These are phyloP conservation scores for Euryodendron excelsum DNA, from an alignment of 148 eudicot genomes.

Conservation along the genomic window DNA sequence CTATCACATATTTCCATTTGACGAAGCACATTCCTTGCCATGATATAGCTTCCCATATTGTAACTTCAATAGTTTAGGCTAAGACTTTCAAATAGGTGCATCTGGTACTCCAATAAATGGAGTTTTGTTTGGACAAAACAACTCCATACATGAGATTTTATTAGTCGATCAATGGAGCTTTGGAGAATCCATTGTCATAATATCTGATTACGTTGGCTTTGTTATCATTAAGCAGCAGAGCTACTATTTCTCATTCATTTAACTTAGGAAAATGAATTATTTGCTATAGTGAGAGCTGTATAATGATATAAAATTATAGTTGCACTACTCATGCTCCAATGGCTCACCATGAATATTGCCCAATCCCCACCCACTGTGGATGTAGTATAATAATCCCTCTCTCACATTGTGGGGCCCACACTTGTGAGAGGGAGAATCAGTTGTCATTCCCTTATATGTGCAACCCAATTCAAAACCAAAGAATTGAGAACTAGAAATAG, in stretches of 20 bases:
- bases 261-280: not conserved
- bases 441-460: not conserved
- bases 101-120: not conserved
- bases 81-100: not conserved
- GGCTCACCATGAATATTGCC: not conserved
- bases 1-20: not conserved
- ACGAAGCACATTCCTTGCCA: not conserved
- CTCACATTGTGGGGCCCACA: not conserved
- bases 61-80: conserved; percentile 1
- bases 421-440: not conserved
- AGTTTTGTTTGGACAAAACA: not conserved
- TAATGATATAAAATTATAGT: not conserved
- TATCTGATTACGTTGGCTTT: no score
- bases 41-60: conserved; percentile 1
- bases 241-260: not conserved
- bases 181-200: not conserved
- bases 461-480: not conserved
- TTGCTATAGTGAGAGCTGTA: not conserved
- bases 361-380: not conserved
- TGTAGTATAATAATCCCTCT: not conserved
- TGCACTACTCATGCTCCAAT: not conserved
- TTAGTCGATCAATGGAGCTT: not conserved
- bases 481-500: not conserved
- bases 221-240: not conserved
- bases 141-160: not conserved